These are phyloP conservation scores for Chalciporus sphaerocephalus DNA, from an alignment of 768 basidiomycete species.

Conservation along the genomic window DNA sequence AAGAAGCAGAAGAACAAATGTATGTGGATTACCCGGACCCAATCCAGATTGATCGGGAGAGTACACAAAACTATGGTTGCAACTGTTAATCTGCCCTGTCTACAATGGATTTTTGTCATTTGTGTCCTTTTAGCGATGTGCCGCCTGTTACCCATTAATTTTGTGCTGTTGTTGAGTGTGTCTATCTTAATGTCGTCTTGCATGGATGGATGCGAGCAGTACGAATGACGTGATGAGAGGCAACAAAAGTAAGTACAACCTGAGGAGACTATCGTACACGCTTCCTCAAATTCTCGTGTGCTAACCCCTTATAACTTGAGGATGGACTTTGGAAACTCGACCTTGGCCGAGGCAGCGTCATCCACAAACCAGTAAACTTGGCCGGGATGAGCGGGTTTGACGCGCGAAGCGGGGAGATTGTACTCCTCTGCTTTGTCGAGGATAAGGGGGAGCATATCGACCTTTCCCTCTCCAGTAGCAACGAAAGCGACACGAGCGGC, in stretches of 20 bases:
- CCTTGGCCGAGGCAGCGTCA: conserved; percentile 68
- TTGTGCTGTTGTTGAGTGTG: conserved; percentile 32
- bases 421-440: conserved; percentile 70
- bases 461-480: conserved; percentile 78
- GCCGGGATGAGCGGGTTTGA: conserved; percentile 74
- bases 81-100: conserved; percentile 57
- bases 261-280: conserved; percentile 16
- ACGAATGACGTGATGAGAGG: conserved; percentile 14
- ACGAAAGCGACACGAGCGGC: conserved; percentile 87
- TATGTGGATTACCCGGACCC: conserved; percentile 99
- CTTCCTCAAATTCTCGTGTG: background rate
- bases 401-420: conserved; percentile 78
- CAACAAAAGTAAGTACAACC: conserved; percentile 17
- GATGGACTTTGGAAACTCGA: conserved; percentile 50
- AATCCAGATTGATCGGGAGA: conserved; percentile 93
- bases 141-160: conserved; percentile 31
- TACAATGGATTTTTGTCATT: conserved; percentile 23
- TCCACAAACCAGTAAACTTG: conserved; percentile 95
- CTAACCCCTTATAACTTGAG: conserved; percentile 47
- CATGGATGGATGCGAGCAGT: conserved; percentile 9
- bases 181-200: conserved; percentile 31
- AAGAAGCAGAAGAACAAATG: conserved; percentile 96
- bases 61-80: conserved; percentile 87
- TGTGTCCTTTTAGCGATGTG: conserved; percentile 25
- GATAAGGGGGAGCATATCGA: conserved; percentile 64